Base-by-base conservation (phyloP, 2,329 filamentous ascomycete genomes). In the Venturia pyrina region DNA sequence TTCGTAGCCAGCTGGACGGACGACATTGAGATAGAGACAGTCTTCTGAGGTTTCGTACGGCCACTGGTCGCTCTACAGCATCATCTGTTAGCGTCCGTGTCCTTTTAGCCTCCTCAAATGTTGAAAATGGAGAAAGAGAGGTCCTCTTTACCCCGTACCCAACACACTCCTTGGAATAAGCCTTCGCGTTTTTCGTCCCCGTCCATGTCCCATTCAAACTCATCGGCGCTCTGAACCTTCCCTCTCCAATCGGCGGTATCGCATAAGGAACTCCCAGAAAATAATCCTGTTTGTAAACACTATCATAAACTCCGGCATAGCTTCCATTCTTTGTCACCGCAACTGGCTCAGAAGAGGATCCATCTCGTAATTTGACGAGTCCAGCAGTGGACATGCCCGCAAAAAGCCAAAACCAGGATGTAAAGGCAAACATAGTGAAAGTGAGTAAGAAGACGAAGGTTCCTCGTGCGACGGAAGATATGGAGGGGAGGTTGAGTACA, bases 1-100 rank as follows among this genome's bases (percentile, higher is more conserved):
- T 5, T 79, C 75, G 43, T 73, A 72, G 6, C 81, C 80, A 10
- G 80, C 74, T 13, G 85, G 84, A 3, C 85, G 80, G 34, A 88
- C 76, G 8, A 89, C 79, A 69, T 87, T 88, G 67, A 88, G 75
- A 57, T 83, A 85, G 4, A 88, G 77, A 68, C 86, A 88, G 70
- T 87, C 82, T 37, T 67, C 66, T 24, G 73, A 74, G 69, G 75
- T 73, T 17, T 71, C 48, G 61, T 70, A 70, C 40, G 46, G 40
- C 59, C 66, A 68, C 61, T 70, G 66, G 62, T 70, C 69, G 56
- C 60, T 62, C 60, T 62, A 11, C 17, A 1, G 11, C 8, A 24
- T 24, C n/a, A 43, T 21, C 21, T 44, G 40, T 15, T 34, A 6
- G 11, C 8, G 4, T 40, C 17, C 19, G 1, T 19, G 15, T 13